These are phyloP conservation scores for Myrica gale DNA, from an alignment of 306 rosid species.

Conservation along the genomic window DNA sequence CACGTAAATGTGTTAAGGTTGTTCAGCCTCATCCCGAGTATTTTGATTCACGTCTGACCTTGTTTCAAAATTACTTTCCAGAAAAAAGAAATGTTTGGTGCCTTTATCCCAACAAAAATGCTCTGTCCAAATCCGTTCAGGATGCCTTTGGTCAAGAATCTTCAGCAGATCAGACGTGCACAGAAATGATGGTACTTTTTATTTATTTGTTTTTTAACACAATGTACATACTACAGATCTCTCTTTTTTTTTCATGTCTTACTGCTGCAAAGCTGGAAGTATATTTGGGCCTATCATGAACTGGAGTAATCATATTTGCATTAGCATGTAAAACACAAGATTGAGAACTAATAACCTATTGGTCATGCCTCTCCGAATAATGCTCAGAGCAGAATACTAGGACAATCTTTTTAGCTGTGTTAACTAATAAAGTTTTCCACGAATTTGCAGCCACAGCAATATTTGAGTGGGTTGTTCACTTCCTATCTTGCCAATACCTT, in stretches of 20 bases:
- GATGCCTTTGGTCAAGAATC: slow-evolving; percentile 59
- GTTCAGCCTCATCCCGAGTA: slow-evolving; percentile 4
- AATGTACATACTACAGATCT: slow-evolving; percentile 5
- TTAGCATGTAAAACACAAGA: not conserved
- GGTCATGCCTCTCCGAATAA: not conserved
- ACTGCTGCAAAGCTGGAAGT: slow-evolving; percentile 9
- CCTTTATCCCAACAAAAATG: slow-evolving; percentile 88
- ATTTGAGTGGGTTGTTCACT: not conserved
- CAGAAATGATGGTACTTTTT: slow-evolving; percentile 42
- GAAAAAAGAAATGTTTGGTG: slow-evolving; percentile 79
- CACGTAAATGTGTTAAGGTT: slow-evolving; percentile 1
- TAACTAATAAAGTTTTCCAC: not conserved
- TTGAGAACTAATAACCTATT: not conserved
- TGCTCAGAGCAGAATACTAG: not conserved
- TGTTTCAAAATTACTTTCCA: slow-evolving; percentile 32
- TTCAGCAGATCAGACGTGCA: slow-evolving; percentile 29
- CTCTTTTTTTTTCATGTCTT: slow-evolving; percentile 7
- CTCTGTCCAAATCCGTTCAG: slow-evolving; percentile 54
- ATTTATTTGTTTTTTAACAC: not conserved
- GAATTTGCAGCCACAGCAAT: not conserved
- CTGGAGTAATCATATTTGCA: not conserved
- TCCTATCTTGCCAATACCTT: not conserved
- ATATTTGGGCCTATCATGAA: not conserved
- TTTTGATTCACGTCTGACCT: slow-evolving; percentile 18
- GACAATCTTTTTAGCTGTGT: not conserved